Percentiles rank a stretch among this genome's conserved stretches.
Evolutionary conservation across 2,329 filamentous ascomycete genomes (phyloP).

Genomic region (Sporothrix schenckii): DNA sequence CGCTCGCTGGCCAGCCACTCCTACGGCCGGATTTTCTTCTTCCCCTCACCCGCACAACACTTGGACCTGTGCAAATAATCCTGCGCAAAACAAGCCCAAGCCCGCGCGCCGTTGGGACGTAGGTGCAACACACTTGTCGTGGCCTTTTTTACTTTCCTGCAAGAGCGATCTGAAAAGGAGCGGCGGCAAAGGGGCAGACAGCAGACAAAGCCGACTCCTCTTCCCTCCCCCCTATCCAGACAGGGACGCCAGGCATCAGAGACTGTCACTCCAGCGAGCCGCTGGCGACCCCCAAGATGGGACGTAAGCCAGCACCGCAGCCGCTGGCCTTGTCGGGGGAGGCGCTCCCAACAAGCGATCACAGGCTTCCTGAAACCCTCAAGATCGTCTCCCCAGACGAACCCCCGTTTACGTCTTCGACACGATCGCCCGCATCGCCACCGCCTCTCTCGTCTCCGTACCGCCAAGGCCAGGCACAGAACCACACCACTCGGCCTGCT

Average conservation of each 20-base stretch:
- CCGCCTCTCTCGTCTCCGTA: slow-evolving; percentile 48
- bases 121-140: slow-evolving; percentile 18
- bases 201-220: slow-evolving; percentile 18
- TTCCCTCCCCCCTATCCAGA: not conserved
- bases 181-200: not conserved
- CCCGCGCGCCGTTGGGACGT: slow-evolving; percentile 20
- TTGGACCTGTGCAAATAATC: not conserved
- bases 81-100: not conserved
- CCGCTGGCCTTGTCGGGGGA: slow-evolving; percentile 57
- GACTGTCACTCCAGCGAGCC: slow-evolving; percentile 2
- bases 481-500: not conserved
- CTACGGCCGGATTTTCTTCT: not conserved
- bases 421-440: slow-evolving; percentile 50
- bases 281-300: slow-evolving; percentile 48
- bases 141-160: not conserved
- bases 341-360: slow-evolving; percentile 44
- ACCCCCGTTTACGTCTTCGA: slow-evolving; percentile 42
- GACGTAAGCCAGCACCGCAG: slow-evolving; percentile 62
- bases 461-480: slow-evolving; percentile 43
- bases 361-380: slow-evolving; percentile 44
- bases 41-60: slow-evolving; percentile 1
- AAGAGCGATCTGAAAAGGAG: slow-evolving; percentile 1
- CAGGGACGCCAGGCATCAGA: not conserved
- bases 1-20: not conserved
- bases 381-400: slow-evolving; percentile 44